These are phyloP conservation scores for Umbelopsis isabellina DNA, from an alignment of 192 early-diverging fungal genomes.

Conservation along the genomic window DNA sequence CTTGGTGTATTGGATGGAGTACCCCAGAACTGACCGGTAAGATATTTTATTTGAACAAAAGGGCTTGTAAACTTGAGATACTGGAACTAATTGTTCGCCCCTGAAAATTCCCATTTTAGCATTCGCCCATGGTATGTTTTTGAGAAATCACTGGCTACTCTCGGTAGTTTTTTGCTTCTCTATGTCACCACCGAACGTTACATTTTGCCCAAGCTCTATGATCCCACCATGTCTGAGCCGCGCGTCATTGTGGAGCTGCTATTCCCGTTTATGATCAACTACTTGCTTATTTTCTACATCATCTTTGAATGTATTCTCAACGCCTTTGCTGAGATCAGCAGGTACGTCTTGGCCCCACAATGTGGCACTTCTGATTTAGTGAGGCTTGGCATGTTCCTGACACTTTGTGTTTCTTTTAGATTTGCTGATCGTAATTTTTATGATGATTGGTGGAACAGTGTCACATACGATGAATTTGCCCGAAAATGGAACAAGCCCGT, in stretches of 20 bases:
- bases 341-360: conserved; percentile 43
- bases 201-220: conserved; percentile 80
- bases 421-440: conserved; percentile 98
- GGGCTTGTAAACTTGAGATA: background rate
- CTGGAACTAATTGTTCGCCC: background rate
- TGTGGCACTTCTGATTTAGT: background rate
- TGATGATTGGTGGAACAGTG: conserved; percentile 98
- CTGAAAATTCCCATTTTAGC: conserved; percentile 30
- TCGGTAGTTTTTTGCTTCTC: conserved; percentile 80
- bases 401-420: conserved; percentile 28
- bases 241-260: conserved; percentile 72
- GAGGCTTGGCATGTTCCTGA: background rate
- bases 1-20: conserved; percentile 92
- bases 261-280: conserved; percentile 91
- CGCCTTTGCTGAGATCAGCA: conserved; percentile 92
- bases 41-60: conserved; percentile 4
- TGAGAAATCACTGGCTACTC: conserved; percentile 77
- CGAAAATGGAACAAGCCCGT: conserved; percentile 98
- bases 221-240: conserved; percentile 56
- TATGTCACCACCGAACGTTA: conserved; percentile 88
- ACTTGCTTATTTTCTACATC: conserved; percentile 91
- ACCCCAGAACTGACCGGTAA: conserved; percentile 82
- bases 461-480: conserved; percentile 90
- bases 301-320: conserved; percentile 98
- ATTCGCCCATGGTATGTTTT: conserved; percentile 89